Percentiles rank a stretch among this genome's conserved stretches.
Evolutionary conservation across 371 early-diverging fungal species (phyloP).

Genomic region (Saksenaea vasiformis): DNA sequence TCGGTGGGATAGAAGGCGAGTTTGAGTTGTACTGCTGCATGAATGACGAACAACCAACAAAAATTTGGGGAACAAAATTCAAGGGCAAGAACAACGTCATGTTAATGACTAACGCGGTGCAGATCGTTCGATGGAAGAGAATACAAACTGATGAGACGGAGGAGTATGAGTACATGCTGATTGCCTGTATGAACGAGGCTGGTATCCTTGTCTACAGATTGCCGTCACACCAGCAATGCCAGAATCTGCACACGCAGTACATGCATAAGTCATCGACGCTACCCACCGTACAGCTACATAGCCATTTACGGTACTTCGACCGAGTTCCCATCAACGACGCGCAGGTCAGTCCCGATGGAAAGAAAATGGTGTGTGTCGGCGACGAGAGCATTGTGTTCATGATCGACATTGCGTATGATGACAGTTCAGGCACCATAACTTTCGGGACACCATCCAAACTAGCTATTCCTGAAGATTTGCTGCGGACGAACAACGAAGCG

Average conservation of each 20-base stretch:
- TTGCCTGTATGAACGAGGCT: conserved; percentile 54
- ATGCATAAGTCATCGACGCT: neutral
- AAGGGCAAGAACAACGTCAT: conserved; percentile 39
- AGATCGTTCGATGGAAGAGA: conserved; percentile 55
- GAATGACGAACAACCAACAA: conserved; percentile 20
- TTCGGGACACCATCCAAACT: conserved; percentile 16
- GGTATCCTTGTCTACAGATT: conserved; percentile 46
- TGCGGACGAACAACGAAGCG: neutral
- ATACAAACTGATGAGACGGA: neutral
- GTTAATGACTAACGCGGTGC: conserved; percentile 55
- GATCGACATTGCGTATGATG: conserved; percentile 28
- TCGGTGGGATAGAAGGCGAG: conserved; percentile 52
- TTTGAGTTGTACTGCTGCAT: conserved; percentile 56
- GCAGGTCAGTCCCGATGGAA: conserved; percentile 52
- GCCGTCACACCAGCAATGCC: conserved; percentile 39
- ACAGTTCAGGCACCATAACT: conserved; percentile 16
- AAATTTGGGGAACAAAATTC: conserved; percentile 46
- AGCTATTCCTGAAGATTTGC: conserved; percentile 7
- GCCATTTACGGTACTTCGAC: conserved; percentile 45
- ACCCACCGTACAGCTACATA: conserved; percentile 19
- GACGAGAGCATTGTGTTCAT: conserved; percentile 45
- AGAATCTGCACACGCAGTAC: conserved; percentile 1
- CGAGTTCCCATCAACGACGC: conserved; percentile 58
- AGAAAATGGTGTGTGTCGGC: conserved; percentile 54
- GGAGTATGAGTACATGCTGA: conserved; percentile 26